Percentiles rank a stretch among this genome's conserved stretches.
Evolutionary conservation across 306 rosid genomes (phyloP).

Genomic region (Fragaria vesca): DNA sequence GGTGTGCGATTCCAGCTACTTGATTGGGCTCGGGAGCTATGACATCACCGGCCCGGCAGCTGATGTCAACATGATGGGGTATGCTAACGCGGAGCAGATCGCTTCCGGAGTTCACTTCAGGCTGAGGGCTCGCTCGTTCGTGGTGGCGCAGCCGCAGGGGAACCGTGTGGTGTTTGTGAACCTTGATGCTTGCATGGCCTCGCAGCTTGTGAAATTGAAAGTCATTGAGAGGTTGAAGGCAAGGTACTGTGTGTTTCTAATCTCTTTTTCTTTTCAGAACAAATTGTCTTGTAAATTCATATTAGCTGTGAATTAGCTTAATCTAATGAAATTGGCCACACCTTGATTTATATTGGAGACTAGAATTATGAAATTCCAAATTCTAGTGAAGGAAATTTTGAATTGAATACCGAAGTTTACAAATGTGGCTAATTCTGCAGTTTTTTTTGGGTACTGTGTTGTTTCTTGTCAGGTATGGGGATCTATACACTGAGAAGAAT

Average conservation of each 20-base stretch:
- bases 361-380: neutral
- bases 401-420: neutral
- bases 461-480: slow-evolving; percentile 65
- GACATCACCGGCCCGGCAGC: slow-evolving; percentile 98
- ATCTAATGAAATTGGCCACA: neutral
- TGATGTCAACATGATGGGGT: slow-evolving; percentile 95
- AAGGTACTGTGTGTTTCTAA: slow-evolving; percentile 50
- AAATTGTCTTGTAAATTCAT: no score
- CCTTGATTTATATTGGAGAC: neutral
- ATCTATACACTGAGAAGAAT: slow-evolving; percentile 78
- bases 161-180: slow-evolving; percentile 80
- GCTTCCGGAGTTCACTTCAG: slow-evolving; percentile 83
- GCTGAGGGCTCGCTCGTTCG: slow-evolving; percentile 76
- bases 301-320: neutral
- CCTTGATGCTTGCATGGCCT: slow-evolving; percentile 94
- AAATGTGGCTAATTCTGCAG: neutral
- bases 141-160: slow-evolving; percentile 70
- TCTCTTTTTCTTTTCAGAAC: neutral
- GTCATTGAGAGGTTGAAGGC: slow-evolving; percentile 74
- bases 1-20: slow-evolving; percentile 52
- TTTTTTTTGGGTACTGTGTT: neutral
- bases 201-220: slow-evolving; percentile 76
- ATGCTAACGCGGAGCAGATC: slow-evolving; percentile 64
- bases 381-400: no score
- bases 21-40: slow-evolving; percentile 86